Evolutionary conservation across 1,284 basidiomycete genomes (phyloP).

Genomic region (Macrocystidia cucumis): DNA sequence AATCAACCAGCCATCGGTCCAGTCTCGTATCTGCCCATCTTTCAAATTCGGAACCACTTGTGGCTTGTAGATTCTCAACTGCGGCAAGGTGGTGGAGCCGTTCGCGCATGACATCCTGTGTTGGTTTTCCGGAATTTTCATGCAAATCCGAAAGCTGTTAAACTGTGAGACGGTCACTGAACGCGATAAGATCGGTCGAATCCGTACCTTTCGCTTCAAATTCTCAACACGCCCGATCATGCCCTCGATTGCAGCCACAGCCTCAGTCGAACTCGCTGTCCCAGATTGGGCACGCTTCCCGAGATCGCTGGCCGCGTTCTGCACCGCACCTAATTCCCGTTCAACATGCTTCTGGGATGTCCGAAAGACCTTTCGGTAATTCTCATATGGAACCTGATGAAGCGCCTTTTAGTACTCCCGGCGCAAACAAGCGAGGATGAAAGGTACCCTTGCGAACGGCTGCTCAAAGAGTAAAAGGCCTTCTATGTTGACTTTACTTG

Average conservation of each 20-base stretch:
- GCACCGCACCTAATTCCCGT: constrained; percentile 61
- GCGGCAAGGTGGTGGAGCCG: constrained; percentile 61
- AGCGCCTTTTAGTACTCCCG: constrained; percentile 12
- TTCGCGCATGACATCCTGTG: constrained; percentile 64
- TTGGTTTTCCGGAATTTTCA: constrained; percentile 54
- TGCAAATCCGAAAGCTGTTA: constrained; percentile 65
- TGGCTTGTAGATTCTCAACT: constrained; percentile 47
- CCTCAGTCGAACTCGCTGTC: constrained; percentile 39
- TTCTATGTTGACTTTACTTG: constrained; percentile 56
- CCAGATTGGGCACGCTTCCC: constrained; percentile 32
- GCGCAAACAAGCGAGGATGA: constrained; percentile 4
- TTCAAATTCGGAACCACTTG: constrained; percentile 50
- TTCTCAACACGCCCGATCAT: constrained; percentile 73
- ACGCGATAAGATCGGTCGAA: constrained; percentile 7
- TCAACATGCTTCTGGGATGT: constrained; percentile 75
- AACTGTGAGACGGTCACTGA: constrained; percentile 4
- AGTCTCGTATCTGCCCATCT: constrained; percentile 77
- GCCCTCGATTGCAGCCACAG: constrained; percentile 54
- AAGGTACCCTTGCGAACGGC: constrained; percentile 68
- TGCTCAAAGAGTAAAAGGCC: constrained; percentile 85
- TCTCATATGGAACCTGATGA: constrained; percentile 76
- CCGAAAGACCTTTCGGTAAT: constrained; percentile 78
- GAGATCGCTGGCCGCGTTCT: constrained; percentile 48
- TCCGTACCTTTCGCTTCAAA: constrained; percentile 73
- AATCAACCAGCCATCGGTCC: constrained; percentile 90